Conservation (phyloP, 2,329 filamentous ascomycete species). For the Podosphaera xanthii region DNA sequence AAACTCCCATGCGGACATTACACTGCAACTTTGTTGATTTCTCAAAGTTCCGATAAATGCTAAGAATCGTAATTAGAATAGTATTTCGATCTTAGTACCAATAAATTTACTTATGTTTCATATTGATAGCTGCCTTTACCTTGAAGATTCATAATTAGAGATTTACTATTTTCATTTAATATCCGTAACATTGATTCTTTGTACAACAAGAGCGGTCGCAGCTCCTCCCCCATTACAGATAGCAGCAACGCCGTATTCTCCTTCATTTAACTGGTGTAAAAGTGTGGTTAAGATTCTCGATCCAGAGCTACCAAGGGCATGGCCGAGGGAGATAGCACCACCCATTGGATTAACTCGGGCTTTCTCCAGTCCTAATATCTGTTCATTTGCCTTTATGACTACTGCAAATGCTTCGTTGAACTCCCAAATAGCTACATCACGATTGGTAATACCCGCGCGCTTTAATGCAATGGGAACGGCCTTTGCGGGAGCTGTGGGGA, state of each 20-base stretch:
- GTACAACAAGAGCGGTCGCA: conserved; percentile 75
- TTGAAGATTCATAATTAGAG: no score
- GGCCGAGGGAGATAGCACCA: conserved; percentile 77
- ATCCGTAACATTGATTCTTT: conserved; percentile 37
- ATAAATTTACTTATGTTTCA: no score
- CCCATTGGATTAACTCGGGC: conserved; percentile 73
- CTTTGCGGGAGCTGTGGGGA: conserved; percentile 78
- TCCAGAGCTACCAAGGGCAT: conserved; percentile 82
- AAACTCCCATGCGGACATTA: no score
- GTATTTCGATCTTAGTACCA: no score
- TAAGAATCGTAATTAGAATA: no score
- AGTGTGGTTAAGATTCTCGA: conserved; percentile 76
- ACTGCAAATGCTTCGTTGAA: conserved; percentile 97
- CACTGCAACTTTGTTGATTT: no score
- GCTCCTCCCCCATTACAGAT: conserved; percentile 96
- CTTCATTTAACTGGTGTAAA: conserved; percentile 69
- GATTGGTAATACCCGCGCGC: conserved; percentile 71
- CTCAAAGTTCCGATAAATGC: no score
- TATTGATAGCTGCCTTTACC: no score
- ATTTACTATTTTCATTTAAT: not conserved
- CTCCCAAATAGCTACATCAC: conserved; percentile 87
- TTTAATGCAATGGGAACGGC: conserved; percentile 77
- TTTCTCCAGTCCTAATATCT: conserved; percentile 42
- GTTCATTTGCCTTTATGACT: conserved; percentile 77
- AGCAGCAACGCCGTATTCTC: conserved; percentile 83